These are phyloP conservation scores for Fragaria nilgerrensis DNA, from an alignment of 306 rosid genomes.

Conservation along the genomic window DNA sequence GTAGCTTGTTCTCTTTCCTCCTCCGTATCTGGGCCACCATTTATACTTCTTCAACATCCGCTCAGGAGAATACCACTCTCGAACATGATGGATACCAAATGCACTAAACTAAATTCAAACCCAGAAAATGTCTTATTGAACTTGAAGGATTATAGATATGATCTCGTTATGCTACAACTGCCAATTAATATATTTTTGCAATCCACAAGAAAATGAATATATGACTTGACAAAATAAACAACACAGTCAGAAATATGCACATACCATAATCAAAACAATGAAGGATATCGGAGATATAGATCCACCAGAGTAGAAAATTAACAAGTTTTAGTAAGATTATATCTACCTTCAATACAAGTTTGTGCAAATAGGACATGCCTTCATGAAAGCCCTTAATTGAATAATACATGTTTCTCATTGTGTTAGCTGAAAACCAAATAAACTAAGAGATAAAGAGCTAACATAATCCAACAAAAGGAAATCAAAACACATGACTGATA, in stretches of 20 bases:
- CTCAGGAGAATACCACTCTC: neutral
- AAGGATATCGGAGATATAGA: too few species aligned
- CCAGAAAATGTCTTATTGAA: too few species aligned
- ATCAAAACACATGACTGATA: neutral
- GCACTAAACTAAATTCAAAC: too few species aligned
- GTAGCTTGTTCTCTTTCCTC: neutral
- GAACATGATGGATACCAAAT: neutral
- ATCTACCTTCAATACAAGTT: neutral
- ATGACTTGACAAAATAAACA: too few species aligned
- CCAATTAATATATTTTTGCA: too few species aligned
- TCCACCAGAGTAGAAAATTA: too few species aligned
- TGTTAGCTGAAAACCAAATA: neutral
- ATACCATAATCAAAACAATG: too few species aligned
- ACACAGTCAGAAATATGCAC: too few species aligned
- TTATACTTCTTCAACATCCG: too few species aligned
- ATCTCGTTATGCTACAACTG: too few species aligned
- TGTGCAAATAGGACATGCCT: neutral
- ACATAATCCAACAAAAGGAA: neutral
- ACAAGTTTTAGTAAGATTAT: neutral
- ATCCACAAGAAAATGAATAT: too few species aligned
- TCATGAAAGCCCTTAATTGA: neutral
- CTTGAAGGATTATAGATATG: too few species aligned
- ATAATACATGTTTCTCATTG: neutral
- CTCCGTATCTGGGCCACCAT: fast-evolving
- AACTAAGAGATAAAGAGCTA: neutral